Evolutionary conservation across 148 eudicot genomes (phyloP), one percentile per base, ranked within the genome.

Genomic region (Cornus florida): DNA sequence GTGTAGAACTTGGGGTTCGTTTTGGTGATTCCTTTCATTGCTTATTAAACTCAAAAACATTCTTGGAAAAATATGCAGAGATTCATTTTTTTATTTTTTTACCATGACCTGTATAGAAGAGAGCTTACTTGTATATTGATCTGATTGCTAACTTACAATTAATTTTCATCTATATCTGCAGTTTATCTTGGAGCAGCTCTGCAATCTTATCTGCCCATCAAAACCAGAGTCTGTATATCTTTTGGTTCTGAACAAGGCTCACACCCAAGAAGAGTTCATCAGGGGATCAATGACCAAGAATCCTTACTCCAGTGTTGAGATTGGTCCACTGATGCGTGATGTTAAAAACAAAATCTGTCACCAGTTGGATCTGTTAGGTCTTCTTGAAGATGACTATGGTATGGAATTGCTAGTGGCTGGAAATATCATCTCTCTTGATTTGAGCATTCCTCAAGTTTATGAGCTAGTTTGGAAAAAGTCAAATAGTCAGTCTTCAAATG

Each of bases 281-380:
- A 86, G 99, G 86, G 99, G 99, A 72, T 94, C 98, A 77, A 97
- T 97, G 99, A 96, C 98, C 64, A 94, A 94, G 82, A 97, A 92
- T 88, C 99, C 99, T 46, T 97, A 97, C 88, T 94, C 99, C 72
- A 97, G 98, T 87, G 84, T 89, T 80, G 99, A 97, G 88, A 86
- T 97, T 83, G 99, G 99, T 80, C 97, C 98, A 46, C 84, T 97
- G 67, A 97, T 97, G 99, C 99, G 99, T 85, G 99, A 97, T 85
- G 99, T 91, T 28, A 97, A 97, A 85, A 97, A 97, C 84, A 97
- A 97, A 85, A 97, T 97, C 32, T 97, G 99, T 79, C 91, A 91
- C 84, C 99, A 94, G 83, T 83, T 97, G 83, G 99, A 97, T 89
- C 79, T 97, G 39, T 80, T 97, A 77, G 99, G 99, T 56, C 96